Evolutionary conservation across 345 rosid genomes (phyloP), one percentile per base, ranked within the genome.

Genomic region (Diplotaxis tenuifolia): DNA sequence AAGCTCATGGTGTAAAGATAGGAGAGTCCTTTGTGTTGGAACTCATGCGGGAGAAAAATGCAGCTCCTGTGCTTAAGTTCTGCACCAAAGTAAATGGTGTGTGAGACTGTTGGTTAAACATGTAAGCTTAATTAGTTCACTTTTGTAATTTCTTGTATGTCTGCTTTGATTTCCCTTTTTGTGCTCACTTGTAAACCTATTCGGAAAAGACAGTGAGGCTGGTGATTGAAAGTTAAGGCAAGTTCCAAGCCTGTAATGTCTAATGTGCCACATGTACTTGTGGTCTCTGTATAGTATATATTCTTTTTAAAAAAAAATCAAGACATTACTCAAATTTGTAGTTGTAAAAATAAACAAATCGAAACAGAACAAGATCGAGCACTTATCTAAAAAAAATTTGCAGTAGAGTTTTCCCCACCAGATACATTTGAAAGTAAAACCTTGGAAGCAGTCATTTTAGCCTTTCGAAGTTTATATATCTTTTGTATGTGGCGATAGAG

Each of bases 21-120:
- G 71, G 71, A 0, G 67, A 64, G 64, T 47, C 75, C 6, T 76
- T 76, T 47, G 38, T 40, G 54, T 29, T 70, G 67, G 71, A 76
- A 70, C 65, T 70, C 19, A 11, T 75, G 11, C 5, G 50, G 60
- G 15, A 20, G 12, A 23, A 74, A 31, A 42, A 63, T 29, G 68
- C 15, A 54, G 12, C 12, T 69, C 79, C 58, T 19, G 61, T 42
- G 18, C 70, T 75, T 14, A 75, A 45, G 61, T 75, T 75, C 22
- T 42, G 60, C 36, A 11, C 21, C 40, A 63, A 31, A 55, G 9
- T 36, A 15, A 23, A 16, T 7, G 23, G 23, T 29, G 19, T 31
- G 3, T 64, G 36, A 66, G 42, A 19, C n/a, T 23, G 2, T 64
- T 25, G 36, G 6, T 29, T 18, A 6, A 9, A 12, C 18, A 49